Evolutionary conservation across 129 eudicot species (phyloP), one percentile per base, ranked within the genome.

Genomic region (Helichrysum umbraculigerum): DNA sequence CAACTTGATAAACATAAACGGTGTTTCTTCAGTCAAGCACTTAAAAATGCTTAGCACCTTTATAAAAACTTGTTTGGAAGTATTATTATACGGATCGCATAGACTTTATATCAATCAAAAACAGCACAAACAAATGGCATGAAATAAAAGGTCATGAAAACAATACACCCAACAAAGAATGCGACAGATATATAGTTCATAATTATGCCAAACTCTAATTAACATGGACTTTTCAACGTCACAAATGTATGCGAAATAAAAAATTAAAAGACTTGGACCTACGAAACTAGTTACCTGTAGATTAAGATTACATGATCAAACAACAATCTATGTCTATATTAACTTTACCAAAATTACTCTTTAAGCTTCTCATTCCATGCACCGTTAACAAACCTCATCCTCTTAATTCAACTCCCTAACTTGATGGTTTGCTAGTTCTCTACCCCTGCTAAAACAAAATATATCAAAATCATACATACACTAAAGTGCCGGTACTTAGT

Each of bases 231-330:
- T 29, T 22, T 32, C 28, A 25, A 25, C 28, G 28, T 25, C 28
- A 20, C 65, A 21, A 22, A 59, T 6, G 16, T 11, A 32, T 4
- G 1, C 52, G 17, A 28, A 70, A 39, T 32, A 39, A 10, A 73
- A 35, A 44, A 12, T 37, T 21, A 56, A 56, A 57, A 25, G 39
- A 2, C 34, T 7, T 19, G 51, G 20, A 12, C 12, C 61, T 72
- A 72, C 6, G 28, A 12, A 22, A 22, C 60, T 73, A 58, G 37
- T 44, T 29, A 33, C 73, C 72, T 76, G 51, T n/a, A 59, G 17
- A 73, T 37, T 65, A 65, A 76, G 32, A 10, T 74, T 74, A 74
- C 71, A 77, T 52, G 63, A 70, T 78, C 10, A 17, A 20, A 79
- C 71, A 71, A 63, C 72, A 78, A 62, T 59, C 70, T 59, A 69